Conservation (phyloP, 2,329 filamentous ascomycete genomes). For the Malbranchea zuffiana region DNA sequence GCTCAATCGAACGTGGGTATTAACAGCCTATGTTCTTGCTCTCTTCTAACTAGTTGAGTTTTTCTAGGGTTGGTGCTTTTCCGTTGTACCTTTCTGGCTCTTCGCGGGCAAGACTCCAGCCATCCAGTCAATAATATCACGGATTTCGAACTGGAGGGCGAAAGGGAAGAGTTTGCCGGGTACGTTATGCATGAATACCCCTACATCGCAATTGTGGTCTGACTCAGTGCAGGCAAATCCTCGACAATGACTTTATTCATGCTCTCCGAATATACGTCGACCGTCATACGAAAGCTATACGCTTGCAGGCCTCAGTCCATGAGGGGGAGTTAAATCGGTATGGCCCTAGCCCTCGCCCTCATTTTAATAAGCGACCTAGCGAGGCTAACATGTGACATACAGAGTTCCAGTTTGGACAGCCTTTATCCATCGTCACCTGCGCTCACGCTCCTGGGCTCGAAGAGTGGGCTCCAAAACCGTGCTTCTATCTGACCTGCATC, state of each 20-base stretch:
- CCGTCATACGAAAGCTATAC: slow-evolving; percentile 39
- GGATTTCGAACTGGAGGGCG: slow-evolving; percentile 41
- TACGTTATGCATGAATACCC: slow-evolving; percentile 20
- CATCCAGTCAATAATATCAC: slow-evolving; percentile 32
- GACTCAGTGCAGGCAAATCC: slow-evolving; percentile 37
- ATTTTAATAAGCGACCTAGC: not conserved
- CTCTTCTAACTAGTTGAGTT: slow-evolving; percentile 8
- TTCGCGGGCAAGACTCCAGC: slow-evolving; percentile 46
- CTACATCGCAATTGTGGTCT: not conserved
- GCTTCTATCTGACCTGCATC: slow-evolving; percentile 41
- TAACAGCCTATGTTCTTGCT: not conserved
- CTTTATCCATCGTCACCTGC: slow-evolving; percentile 42
- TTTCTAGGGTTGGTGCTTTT: slow-evolving; percentile 45
- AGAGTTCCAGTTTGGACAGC: slow-evolving; percentile 52
- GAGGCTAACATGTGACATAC: not conserved
- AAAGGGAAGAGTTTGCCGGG: slow-evolving; percentile 42
- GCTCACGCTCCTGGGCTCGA: slow-evolving; percentile 40
- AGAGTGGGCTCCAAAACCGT: slow-evolving; percentile 34
- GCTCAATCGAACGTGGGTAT: slow-evolving; percentile 42
- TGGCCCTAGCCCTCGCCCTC: slow-evolving; percentile 3
- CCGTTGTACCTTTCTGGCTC: slow-evolving; percentile 46
- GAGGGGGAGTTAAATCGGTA: slow-evolving; percentile 43
- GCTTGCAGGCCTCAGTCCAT: slow-evolving; percentile 47
- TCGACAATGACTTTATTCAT: slow-evolving; percentile 43
- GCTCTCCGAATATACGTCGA: slow-evolving; percentile 47